phyloP scores from a whole-genome alignment of 1,284 basidiomycete genomes.

The Malassezia japonica region DNA sequence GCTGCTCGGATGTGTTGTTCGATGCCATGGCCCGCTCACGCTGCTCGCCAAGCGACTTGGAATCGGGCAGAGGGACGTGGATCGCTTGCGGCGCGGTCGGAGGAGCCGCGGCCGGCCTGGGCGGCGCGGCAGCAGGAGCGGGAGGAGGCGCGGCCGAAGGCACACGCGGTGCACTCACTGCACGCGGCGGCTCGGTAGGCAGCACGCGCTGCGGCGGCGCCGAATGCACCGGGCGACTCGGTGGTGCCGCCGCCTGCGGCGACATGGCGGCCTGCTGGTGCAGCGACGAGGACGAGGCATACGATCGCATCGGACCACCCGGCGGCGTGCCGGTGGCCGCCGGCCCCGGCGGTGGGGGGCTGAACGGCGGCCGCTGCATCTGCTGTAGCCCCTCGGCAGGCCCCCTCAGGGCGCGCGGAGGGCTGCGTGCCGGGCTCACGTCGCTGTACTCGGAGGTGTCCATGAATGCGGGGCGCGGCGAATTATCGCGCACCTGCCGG shows the following conservation, averaged over 20 bases:
- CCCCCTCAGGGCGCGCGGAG: too few relatives aligned
- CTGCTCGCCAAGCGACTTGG: constrained; percentile 23
- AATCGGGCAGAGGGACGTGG: constrained; percentile 34
- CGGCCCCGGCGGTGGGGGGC: too few relatives aligned
- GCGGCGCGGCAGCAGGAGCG: too few relatives aligned
- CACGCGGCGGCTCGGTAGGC: not conserved
- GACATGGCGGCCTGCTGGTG: too few relatives aligned
- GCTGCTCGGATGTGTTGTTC: constrained; percentile 56
- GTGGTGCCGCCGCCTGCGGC: too few relatives aligned
- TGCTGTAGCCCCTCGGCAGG: too few relatives aligned
- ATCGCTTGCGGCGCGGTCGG: constrained; percentile 18
- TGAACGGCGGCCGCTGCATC: too few relatives aligned
- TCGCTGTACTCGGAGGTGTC: not conserved
- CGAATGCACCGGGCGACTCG: too few relatives aligned
- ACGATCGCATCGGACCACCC: too few relatives aligned
- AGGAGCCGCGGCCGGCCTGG: not conserved
- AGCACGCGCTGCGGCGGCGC: not conserved
- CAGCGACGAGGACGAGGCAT: too few relatives aligned
- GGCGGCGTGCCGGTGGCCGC: too few relatives aligned
- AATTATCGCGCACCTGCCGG: not conserved
- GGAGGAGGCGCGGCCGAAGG: not conserved
- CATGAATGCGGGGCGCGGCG: constrained; percentile 18
- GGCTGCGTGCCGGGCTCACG: too few relatives aligned
- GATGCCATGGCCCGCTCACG: constrained; percentile 23
- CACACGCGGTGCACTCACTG: not conserved